These are phyloP conservation scores for Penicillium psychrofluorescens DNA, from an alignment of 495 filamentous ascomycete genomes.

Conservation along the genomic window DNA sequence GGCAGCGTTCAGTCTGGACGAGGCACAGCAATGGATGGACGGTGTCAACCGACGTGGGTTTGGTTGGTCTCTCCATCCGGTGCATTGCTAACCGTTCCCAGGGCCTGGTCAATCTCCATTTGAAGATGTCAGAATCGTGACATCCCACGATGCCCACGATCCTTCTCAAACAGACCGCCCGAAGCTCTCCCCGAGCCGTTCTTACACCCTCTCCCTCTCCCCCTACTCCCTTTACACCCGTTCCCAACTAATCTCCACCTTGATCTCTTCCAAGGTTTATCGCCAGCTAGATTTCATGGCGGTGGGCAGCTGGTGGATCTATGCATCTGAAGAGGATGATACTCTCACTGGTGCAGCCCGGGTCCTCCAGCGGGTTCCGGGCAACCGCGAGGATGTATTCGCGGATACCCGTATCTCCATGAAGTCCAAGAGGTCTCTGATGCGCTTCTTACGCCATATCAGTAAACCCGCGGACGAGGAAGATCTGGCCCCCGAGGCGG, in stretches of 20 bases:
- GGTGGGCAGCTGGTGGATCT: conserved; percentile 90
- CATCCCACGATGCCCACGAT: conserved; percentile 8
- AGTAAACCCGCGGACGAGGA: conserved; percentile 23
- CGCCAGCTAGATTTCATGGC: conserved; percentile 88
- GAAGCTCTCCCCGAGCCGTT: conserved; percentile 56
- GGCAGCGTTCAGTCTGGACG: conserved; percentile 80
- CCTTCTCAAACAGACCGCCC: conserved; percentile 7
- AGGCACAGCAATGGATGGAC: conserved; percentile 68
- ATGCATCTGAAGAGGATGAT: conserved; percentile 17
- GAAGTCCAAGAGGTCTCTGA: conserved; percentile 70
- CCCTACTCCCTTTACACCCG: conserved; percentile 83
- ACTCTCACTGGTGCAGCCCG: conserved; percentile 6
- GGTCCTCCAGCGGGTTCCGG: conserved; percentile 59
- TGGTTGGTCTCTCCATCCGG: neutral
- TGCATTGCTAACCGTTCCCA: conserved; percentile 21
- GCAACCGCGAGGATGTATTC: conserved; percentile 83
- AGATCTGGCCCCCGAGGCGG: conserved; percentile 16
- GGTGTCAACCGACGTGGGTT: conserved; percentile 39
- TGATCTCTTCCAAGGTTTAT: conserved; percentile 84
- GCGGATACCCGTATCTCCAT: conserved; percentile 61
- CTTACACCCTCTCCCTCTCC: conserved; percentile 77
- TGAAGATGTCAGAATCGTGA: conserved; percentile 31
- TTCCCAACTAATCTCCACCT: conserved; percentile 62
- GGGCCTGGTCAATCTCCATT: conserved; percentile 26
- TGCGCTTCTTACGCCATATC: conserved; percentile 76